Percentiles rank a stretch among this genome's conserved stretches.
Evolutionary conservation across 345 rosid species (phyloP).

Genomic region (sweet orange (Citrus sinensis)): DNA sequence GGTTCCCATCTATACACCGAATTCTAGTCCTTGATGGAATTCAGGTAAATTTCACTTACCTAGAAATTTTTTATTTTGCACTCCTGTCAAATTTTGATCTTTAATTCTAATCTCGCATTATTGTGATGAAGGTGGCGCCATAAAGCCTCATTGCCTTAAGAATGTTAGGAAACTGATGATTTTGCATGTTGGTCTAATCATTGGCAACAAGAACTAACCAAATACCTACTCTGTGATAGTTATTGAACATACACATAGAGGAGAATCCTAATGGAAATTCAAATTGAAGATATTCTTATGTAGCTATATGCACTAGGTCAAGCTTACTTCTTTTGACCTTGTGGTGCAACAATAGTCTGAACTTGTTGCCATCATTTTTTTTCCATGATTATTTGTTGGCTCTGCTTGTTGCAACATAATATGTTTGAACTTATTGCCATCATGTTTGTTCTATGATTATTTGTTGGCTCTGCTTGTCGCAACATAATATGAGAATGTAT

Average conservation of each 20-base stretch:
- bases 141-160: background rate
- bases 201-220: background rate
- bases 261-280: background rate
- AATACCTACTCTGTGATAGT: background rate
- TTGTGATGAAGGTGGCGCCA: background rate
- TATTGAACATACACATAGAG: background rate
- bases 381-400: background rate
- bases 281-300: background rate
- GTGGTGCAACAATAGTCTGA: background rate
- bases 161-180: background rate
- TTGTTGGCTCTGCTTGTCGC: background rate
- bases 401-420: background rate
- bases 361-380: background rate
- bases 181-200: background rate
- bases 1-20: conserved; percentile 65
- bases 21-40: conserved; percentile 85
- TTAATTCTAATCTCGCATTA: conserved; percentile 4
- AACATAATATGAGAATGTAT: background rate
- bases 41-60: conserved; percentile 45
- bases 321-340: background rate
- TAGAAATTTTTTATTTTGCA: background rate
- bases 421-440: too few species aligned
- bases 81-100: background rate
- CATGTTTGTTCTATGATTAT: background rate
- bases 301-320: background rate